A percentile compares a stretch with the other conserved stretches of the same genome.
These are phyloP conservation scores for Candida neerlandica DNA, from an alignment of 1,139 yeast species.

Conservation along the genomic window DNA sequence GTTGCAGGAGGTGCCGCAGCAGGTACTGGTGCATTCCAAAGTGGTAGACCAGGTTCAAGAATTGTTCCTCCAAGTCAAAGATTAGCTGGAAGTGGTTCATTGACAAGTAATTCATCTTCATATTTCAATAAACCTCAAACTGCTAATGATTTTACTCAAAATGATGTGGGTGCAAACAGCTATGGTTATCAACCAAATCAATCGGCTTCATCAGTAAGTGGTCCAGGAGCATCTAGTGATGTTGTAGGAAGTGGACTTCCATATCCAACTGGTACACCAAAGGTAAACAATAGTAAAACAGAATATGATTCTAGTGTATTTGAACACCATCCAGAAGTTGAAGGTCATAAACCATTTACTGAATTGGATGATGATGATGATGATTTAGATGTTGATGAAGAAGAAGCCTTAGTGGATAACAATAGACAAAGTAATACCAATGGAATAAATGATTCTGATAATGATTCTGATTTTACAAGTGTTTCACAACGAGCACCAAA, in stretches of 20 bases:
- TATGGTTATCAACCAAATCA: constrained; percentile 7
- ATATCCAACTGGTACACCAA: constrained; percentile 11
- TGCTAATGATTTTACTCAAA: constrained; percentile 38
- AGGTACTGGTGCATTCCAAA: neutral
- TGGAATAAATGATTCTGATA: constrained; percentile 32
- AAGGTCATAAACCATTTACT: constrained; percentile 52
- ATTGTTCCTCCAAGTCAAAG: constrained; percentile 7
- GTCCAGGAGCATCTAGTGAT: neutral
- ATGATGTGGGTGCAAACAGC: constrained; percentile 2
- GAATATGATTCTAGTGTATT: constrained; percentile 28
- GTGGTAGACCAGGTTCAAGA: neutral
- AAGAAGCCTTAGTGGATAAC: constrained; percentile 15
- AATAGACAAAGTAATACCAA: constrained; percentile 8
- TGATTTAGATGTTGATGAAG: constrained; percentile 22
- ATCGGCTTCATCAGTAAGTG: neutral
- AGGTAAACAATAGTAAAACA: constrained; percentile 1
- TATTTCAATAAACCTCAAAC: constrained; percentile 38
- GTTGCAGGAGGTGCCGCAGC: constrained; percentile 7
- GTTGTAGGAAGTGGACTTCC: constrained; percentile 7
- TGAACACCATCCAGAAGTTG: constrained; percentile 50
- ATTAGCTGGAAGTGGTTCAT: constrained; percentile 9
- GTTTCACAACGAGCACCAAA: constrained; percentile 80
- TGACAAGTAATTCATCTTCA: constrained; percentile 24
- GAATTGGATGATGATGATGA: constrained; percentile 38
- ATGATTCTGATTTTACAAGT: constrained; percentile 71